A percentile compares a stretch with the other conserved stretches of the same genome.
phyloP scores from a whole-genome alignment of 306 rosid genomes.

The Medicago arabica region DNA sequence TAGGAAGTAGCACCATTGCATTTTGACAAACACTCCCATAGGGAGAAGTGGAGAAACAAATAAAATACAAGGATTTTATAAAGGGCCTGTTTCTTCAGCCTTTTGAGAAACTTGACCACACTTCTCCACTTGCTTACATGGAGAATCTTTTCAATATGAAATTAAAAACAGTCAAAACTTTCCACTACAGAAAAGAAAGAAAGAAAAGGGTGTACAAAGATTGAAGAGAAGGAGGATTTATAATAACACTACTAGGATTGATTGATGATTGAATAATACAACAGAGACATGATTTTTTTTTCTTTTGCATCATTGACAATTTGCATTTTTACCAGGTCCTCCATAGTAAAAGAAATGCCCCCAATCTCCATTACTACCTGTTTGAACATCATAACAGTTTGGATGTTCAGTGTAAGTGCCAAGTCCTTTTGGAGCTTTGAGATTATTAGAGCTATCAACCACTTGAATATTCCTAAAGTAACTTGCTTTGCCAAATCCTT shows the following conservation, averaged over 20 bases:
- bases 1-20: conserved; percentile 32
- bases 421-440: conserved; percentile 81
- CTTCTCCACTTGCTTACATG: conserved; percentile 66
- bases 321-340: conserved; percentile 91
- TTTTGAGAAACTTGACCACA: conserved; percentile 72
- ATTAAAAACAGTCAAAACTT: conserved; percentile 73
- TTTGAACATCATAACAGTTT: conserved; percentile 96
- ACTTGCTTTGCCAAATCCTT: conserved; percentile 91
- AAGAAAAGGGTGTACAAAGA: conserved; percentile 45
- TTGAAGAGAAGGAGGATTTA: conserved; percentile 32
- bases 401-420: conserved; percentile 93
- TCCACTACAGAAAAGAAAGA: conserved; percentile 60
- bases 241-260: conserved; percentile 49
- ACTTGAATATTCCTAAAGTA: conserved; percentile 92
- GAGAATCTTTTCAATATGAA: conserved; percentile 62
- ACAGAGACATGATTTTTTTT: conserved; percentile 25
- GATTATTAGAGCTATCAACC: conserved; percentile 92
- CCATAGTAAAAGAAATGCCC: conserved; percentile 99
- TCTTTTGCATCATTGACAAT: conserved; percentile 62
- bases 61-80: conserved; percentile 60
- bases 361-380: conserved; percentile 93
- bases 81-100: conserved; percentile 67
- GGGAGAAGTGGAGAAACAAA: conserved; percentile 7
- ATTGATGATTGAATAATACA: conserved; percentile 69
- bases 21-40: conserved; percentile 68